Evolutionary conservation across 306 rosid species (phyloP).

Genomic region (Oemleria cerasiformis): DNA sequence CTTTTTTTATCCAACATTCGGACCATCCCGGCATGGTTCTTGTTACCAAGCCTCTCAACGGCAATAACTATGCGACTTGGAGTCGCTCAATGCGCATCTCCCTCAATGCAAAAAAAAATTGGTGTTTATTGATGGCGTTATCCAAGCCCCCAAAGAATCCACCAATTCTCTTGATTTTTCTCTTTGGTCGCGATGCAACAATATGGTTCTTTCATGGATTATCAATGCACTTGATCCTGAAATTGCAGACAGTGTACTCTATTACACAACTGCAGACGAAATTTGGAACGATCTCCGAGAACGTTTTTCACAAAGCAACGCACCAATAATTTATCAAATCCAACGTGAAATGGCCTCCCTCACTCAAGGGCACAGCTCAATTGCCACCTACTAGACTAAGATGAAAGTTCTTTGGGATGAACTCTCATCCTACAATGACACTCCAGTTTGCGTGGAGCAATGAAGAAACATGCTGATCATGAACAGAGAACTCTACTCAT

Average conservation of each 20-base stretch:
- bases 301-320: too few species aligned
- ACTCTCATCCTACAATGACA: too few species aligned
- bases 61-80: not conserved
- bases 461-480: not conserved
- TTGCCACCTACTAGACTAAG: too few species aligned
- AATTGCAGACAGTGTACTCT: not conserved
- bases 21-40: too few species aligned
- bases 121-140: not conserved
- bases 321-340: too few species aligned
- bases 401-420: too few species aligned
- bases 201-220: conserved; percentile 5
- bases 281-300: too few species aligned
- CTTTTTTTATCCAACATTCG: too few species aligned
- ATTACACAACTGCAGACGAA: too few species aligned
- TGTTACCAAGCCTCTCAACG: not conserved
- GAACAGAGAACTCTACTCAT: not conserved
- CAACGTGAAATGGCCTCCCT: too few species aligned
- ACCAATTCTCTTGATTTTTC: not conserved
- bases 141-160: too few species aligned
- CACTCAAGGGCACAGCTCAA: too few species aligned
- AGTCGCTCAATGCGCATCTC: not conserved
- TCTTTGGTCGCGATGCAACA: not conserved
- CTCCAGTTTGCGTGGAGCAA: not conserved
- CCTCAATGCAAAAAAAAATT: not conserved
- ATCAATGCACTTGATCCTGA: not conserved